phyloP scores from a whole-genome alignment of 306 rosid genomes.

The Hippophae rhamnoides region DNA sequence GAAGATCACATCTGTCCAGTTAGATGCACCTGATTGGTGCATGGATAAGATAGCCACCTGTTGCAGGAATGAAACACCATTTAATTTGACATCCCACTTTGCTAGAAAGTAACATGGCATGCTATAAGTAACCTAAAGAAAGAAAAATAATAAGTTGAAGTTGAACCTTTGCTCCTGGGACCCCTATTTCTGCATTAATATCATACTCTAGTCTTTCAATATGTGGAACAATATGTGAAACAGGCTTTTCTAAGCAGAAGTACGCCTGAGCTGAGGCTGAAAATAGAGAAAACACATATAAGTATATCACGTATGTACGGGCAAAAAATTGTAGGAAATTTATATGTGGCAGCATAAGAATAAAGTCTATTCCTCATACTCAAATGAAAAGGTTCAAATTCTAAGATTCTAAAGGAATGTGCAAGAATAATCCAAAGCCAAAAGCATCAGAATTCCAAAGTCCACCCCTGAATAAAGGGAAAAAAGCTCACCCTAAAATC shows the following conservation, averaged over 20 bases:
- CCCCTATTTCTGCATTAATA: constrained; percentile 60
- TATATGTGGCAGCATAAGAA: no score
- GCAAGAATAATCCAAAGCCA: no score
- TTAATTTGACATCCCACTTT: constrained; percentile 19
- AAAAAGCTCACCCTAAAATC: no score
- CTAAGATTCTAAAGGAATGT: no score
- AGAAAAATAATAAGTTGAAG: constrained; percentile 19
- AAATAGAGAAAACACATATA: constrained; percentile 13
- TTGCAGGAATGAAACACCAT: constrained; percentile 8
- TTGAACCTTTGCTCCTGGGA: constrained; percentile 61
- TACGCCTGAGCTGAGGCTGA: constrained; percentile 76
- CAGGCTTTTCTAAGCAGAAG: constrained; percentile 73
- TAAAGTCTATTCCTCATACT: no score
- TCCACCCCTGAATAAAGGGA: no score
- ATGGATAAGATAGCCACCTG: constrained; percentile 81
- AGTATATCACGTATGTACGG: background rate
- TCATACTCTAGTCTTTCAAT: constrained; percentile 64
- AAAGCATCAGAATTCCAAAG: no score
- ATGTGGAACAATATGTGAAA: constrained; percentile 60
- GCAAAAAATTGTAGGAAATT: no score
- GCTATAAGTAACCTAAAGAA: background rate
- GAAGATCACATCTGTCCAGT: constrained; percentile 56
- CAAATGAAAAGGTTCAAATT: no score
- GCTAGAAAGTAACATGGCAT: constrained; percentile 3
- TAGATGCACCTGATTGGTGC: constrained; percentile 46